Conservation (phyloP, 352 stramenopile species). For the Pythium pyrilobum region DNA sequence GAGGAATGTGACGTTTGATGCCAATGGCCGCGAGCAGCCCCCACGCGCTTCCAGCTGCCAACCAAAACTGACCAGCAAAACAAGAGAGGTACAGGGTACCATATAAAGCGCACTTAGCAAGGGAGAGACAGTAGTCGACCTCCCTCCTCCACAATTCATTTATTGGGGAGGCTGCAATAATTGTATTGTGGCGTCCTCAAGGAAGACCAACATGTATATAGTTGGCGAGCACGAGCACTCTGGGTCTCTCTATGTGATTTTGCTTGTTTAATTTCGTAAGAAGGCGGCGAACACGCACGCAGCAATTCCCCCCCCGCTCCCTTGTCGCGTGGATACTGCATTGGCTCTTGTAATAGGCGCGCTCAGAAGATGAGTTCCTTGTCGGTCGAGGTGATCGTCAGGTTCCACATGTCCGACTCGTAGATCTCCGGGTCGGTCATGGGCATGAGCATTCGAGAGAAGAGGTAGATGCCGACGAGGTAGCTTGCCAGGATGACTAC, state of each 20-base stretch:
- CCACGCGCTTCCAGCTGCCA: constrained; percentile 21
- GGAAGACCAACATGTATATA: too few species aligned
- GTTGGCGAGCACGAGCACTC: too few species aligned
- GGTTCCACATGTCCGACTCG: constrained; percentile 75
- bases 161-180: too few species aligned
- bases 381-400: constrained; percentile 37
- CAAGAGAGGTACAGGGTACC: constrained; percentile 1
- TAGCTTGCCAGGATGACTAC: constrained; percentile 74
- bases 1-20: constrained; percentile 8
- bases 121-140: not conserved
- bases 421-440: constrained; percentile 78
- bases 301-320: too few species aligned
- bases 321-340: too few species aligned
- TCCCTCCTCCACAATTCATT: too few species aligned
- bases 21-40: constrained; percentile 1
- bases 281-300: too few species aligned
- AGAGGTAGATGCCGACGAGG: constrained; percentile 79
- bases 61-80: constrained; percentile 22
- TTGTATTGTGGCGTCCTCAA: constrained; percentile 6
- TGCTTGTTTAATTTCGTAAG: too few species aligned
- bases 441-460: constrained; percentile 68
- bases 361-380: constrained; percentile 18
- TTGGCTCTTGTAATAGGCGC: not conserved
- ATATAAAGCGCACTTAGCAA: constrained; percentile 13
- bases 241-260: too few species aligned